These are phyloP conservation scores for Thelephora terrestris DNA, from an alignment of 1,284 basidiomycete species.

Conservation along the genomic window DNA sequence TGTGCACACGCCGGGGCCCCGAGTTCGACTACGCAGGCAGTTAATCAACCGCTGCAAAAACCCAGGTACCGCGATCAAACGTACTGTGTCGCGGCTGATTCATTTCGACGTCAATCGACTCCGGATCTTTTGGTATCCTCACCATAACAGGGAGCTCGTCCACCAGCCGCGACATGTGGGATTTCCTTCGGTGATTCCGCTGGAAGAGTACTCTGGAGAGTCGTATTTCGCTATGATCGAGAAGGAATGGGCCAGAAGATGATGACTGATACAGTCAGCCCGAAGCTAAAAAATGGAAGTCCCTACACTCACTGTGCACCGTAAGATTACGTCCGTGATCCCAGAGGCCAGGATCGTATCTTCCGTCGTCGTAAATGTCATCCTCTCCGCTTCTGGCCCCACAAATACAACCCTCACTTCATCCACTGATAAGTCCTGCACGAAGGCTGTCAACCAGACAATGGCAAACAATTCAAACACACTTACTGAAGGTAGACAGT, in stretches of 20 bases:
- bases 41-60: conserved; percentile 7
- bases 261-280: conserved; percentile 39
- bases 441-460: conserved; percentile 9
- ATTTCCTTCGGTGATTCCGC: conserved; percentile 33
- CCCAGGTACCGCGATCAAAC: conserved; percentile 14
- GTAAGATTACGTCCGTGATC: conserved; percentile 41
- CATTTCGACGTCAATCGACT: conserved; percentile 49
- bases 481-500: conserved; percentile 66
- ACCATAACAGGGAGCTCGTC: conserved; percentile 32
- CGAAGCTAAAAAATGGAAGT: neutral
- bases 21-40: conserved; percentile 45
- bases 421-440: conserved; percentile 38
- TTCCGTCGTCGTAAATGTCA: conserved; percentile 34
- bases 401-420: conserved; percentile 39
- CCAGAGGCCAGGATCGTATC: conserved; percentile 38
- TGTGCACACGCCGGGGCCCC: conserved; percentile 46
- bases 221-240: conserved; percentile 51
- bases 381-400: conserved; percentile 47
- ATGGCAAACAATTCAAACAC: neutral
- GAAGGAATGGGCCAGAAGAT: conserved; percentile 47
- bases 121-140: conserved; percentile 46
- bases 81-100: conserved; percentile 52
- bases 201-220: conserved; percentile 49
- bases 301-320: conserved; percentile 52
- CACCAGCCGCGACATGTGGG: conserved; percentile 17